Base-by-base conservation (phyloP, 2,329 filamentous ascomycete species). In the Colletotrichum sp. region DNA sequence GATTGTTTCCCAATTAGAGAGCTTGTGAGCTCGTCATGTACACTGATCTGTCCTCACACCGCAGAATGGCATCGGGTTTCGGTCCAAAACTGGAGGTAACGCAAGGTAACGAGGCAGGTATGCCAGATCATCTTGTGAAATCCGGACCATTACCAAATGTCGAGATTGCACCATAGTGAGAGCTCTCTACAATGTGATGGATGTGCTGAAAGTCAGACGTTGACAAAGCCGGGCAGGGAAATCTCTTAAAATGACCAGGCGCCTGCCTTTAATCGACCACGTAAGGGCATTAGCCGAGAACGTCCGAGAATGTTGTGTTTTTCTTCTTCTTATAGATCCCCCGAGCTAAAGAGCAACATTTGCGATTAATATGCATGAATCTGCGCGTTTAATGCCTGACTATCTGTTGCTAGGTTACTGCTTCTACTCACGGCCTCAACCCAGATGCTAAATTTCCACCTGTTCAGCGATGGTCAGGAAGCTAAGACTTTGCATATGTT, bases 291-390 rank as follows among this genome's bases (percentile, higher is more conserved):
- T 13, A 6, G 5, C n/a, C 43, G 10, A 13, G n/a, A 52, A 52
- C 5, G 10, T 52, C 43, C 6, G 10, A 13, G 5, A 13, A 21
- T 48, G 12, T 48, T 12, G 5, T 12, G 3, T n/a, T n/a, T n/a
- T 52, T 21, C n/a, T 52, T 52, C 10, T 21, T n/a, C 6, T 21
- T 7, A 21, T 1, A 13, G 4, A 21, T 4, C 2, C 10, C n/a
- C 10, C 5, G 43, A 21, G 43, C 10, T 48, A 21, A 21, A 48
- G 43, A 52, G 43, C n/a, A 21, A 52, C 4, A 13, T 21, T 21
- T 21, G 6, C 5, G 4, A 3, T 13, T 21, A 4, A 13, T 13
- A 21, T 3, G 8, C 6, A 21, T 1, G 10, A 5, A 7, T 3
- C 43, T 12, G n/a, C 10, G 43, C 7, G n/a, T 52, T 52, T 21